Percentiles rank a stretch among this genome's conserved stretches.
These are phyloP conservation scores for Plasmodium coatneyi DNA, from an alignment of 169 alveolate genomes.

Conservation along the genomic window DNA sequence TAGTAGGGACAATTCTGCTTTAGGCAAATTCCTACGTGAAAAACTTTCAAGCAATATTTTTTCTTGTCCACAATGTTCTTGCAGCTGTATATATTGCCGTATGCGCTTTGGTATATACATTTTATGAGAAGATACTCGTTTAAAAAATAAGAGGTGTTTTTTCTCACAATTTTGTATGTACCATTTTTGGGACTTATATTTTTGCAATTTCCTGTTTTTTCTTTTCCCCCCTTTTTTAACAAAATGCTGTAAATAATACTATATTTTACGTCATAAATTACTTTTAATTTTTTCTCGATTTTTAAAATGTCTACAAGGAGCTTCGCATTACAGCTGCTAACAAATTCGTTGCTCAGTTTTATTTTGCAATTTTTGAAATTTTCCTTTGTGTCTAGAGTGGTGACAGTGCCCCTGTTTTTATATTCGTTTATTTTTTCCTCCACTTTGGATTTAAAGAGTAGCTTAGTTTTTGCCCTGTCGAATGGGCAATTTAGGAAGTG, in stretches of 20 bases:
- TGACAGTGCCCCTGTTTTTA: slow-evolving; percentile 8
- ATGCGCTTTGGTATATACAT: slow-evolving; percentile 36
- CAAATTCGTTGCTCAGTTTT: slow-evolving; percentile 28
- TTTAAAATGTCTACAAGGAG: slow-evolving; percentile 45
- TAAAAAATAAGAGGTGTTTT: slow-evolving; percentile 46
- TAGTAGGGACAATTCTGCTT: slow-evolving; percentile 56
- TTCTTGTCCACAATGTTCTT: slow-evolving; percentile 39
- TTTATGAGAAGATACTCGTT: slow-evolving; percentile 52
- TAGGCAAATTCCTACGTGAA: slow-evolving; percentile 29
- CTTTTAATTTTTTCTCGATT: slow-evolving; percentile 40
- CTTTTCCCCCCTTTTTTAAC: slow-evolving; percentile 18
- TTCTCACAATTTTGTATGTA: slow-evolving; percentile 58
- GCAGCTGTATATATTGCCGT: slow-evolving; percentile 47
- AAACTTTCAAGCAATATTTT: slow-evolving; percentile 60
- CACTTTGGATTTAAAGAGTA: slow-evolving; percentile 10
- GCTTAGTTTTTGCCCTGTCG: slow-evolving; percentile 6
- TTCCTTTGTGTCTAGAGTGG: neutral
- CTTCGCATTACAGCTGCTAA: slow-evolving; percentile 9
- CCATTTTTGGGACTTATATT: neutral
- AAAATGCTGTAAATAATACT: slow-evolving; percentile 41
- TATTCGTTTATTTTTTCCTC: slow-evolving; percentile 47
- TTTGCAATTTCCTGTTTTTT: neutral
- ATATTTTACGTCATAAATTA: slow-evolving; percentile 55
- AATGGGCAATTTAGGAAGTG: slow-evolving; percentile 28
- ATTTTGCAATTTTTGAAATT: neutral